Conservation (phyloP, 2,329 filamentous ascomycete species). For the Colletotrichum godetiae region DNA sequence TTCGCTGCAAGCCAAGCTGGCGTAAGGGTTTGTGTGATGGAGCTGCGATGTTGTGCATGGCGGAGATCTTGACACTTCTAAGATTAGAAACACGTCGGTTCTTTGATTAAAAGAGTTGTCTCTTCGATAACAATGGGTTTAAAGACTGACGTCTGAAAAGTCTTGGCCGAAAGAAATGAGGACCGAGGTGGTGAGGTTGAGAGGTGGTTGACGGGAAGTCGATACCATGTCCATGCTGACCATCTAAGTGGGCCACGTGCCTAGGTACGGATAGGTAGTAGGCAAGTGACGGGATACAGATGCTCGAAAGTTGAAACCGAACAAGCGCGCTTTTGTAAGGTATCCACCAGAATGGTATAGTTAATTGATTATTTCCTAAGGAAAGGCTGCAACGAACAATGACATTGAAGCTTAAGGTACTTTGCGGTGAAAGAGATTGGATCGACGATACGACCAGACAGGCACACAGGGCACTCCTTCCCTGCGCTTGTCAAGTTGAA, state of each 20-base stretch:
- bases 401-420: no score
- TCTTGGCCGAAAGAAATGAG: not conserved
- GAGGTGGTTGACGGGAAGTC: not conserved
- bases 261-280: not conserved
- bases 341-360: no score
- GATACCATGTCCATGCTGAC: not conserved
- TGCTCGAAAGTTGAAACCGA: not conserved
- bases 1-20: slow-evolving; percentile 16
- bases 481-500: no score
- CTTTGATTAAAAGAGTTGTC: not conserved
- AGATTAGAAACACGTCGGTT: slow-evolving; percentile 24
- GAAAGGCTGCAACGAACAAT: no score
- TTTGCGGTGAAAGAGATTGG: no score
- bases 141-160: not conserved
- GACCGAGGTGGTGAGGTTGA: not conserved
- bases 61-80: slow-evolving; percentile 16
- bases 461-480: no score
- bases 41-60: slow-evolving; percentile 28
- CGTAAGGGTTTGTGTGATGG: slow-evolving; percentile 27
- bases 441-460: no score
- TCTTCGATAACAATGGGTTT: not conserved
- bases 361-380: no score
- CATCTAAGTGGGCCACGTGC: not conserved
- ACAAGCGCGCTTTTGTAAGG: not conserved
- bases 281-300: not conserved